Conservation (phyloP, 2,329 filamentous ascomycete species). For the Trematosphaeria pertusa region DNA sequence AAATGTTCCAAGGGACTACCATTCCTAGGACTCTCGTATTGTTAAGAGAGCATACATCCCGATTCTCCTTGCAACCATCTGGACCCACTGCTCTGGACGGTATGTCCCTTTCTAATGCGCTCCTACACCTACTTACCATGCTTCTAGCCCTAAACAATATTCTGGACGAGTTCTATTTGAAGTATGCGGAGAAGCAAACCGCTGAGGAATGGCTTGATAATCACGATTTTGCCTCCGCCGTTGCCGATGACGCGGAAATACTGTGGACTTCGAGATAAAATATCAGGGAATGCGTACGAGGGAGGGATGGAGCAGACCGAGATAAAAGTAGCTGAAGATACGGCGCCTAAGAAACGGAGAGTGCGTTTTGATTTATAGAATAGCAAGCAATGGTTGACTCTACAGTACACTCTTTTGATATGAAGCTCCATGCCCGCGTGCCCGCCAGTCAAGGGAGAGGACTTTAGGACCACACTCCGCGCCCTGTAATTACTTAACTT, state of each 20-base stretch:
- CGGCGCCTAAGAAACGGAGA: no score
- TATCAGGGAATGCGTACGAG: no score
- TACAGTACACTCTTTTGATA: no score
- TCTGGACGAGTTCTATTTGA: conserved; percentile 11
- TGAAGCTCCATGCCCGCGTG: no score
- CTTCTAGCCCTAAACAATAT: conserved; percentile 8
- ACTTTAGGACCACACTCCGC: no score
- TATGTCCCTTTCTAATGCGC: conserved; percentile 3
- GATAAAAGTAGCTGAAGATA: no score
- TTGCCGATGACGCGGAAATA: conserved; percentile 10
- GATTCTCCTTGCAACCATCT: conserved; percentile 15
- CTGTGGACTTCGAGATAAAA: no score
- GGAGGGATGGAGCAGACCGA: no score
- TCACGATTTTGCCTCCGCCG: conserved; percentile 11
- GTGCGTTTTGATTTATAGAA: no score
- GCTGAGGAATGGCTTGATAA: conserved; percentile 11
- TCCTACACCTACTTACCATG: conserved; percentile 3
- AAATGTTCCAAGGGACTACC: conserved; percentile 3
- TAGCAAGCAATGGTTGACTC: no score
- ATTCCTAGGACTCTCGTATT: conserved; percentile 6
- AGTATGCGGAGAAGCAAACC: conserved; percentile 11
- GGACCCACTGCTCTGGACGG: neutral
- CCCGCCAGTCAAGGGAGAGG: no score
- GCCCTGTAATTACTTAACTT: no score
- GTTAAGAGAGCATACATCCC: conserved; percentile 1